Evolutionary conservation across 306 rosid species (phyloP).

Genomic region (Lathyrus aphaca): DNA sequence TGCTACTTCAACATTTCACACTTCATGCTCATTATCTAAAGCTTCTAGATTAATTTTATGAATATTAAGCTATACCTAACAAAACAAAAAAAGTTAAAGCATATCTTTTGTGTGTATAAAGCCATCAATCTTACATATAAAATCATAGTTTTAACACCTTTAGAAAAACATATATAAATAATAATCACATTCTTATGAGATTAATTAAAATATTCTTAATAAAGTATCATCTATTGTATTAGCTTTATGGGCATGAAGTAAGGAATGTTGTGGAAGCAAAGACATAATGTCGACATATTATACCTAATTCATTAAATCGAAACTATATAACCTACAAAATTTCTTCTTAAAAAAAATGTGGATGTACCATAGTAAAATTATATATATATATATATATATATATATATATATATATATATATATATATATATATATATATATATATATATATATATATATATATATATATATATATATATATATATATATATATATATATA

Average conservation of each 20-base stretch:
- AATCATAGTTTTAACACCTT: slow-evolving; percentile 1
- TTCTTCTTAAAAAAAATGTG: no score
- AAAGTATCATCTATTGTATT: slow-evolving; percentile 12
- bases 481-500: no score
- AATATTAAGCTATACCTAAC: neutral
- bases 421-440: no score
- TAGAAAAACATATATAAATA: neutral
- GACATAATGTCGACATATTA: slow-evolving; percentile 19
- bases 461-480: no score
- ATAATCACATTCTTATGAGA: neutral
- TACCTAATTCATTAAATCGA: neutral
- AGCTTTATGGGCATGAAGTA: slow-evolving; percentile 21
- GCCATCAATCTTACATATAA: neutral
- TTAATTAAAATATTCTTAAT: neutral
- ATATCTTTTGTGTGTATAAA: neutral
- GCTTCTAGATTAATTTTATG: neutral
- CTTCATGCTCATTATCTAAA: slow-evolving; percentile 18
- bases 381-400: no score
- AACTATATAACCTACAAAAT: no score
- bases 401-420: no score
- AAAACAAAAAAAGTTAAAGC: neutral
- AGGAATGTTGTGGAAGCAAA: slow-evolving; percentile 14
- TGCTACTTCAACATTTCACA: slow-evolving; percentile 12
- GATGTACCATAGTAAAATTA: no score
- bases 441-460: no score